Evolutionary conservation across 1,284 basidiomycete species (phyloP), one percentile per base, ranked within the genome.

Genomic region (Leccinum angustisporum): DNA sequence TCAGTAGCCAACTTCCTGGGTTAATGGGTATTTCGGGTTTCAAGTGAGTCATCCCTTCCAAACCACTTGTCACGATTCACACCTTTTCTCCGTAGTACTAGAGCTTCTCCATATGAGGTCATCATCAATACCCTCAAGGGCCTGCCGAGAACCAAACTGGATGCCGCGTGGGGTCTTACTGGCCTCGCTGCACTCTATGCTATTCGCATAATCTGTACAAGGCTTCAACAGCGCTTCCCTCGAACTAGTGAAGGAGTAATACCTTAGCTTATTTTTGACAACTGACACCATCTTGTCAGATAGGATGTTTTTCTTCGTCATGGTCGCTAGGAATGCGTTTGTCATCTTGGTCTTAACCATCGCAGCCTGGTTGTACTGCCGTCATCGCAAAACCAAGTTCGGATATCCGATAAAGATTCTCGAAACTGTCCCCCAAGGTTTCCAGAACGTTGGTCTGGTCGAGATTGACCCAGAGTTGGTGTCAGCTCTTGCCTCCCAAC

Each of bases 61-160:
- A 18, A 25, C 34, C 25, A 55, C 9, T 63, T 18, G 11, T 16
- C 50, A 27, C 16, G 25, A 21, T 33, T 18, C 18, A 54, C 9
- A 61, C 63, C 18, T 30, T 61, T 40, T 61, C 33, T 4, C 40
- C 8, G 5, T 27, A 92, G 90, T 67, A 96, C 95, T 18, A 87
- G 92, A 57, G 94, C 85, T 5, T 80, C 92, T 3, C 92, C 95
- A 0, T 99, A 93, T 79, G 72, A 83, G 62, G 93, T 98, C 68
- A 88, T 95, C 71, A 98, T 98, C 78, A 91, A 98, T 76, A 92
- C 91, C 2, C 80, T 98, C 67, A 97, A 95, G 76, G 84, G 90
- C 60, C 79, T 99, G 43, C 88, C 86, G 1, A 67, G 80, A 33
- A 87, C 91, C 4, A 83, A 77, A 54, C 80, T 92, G 62, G 94